Base-by-base conservation (phyloP, 73 alveolate species). In the Durusdinium trenchii region DNA sequence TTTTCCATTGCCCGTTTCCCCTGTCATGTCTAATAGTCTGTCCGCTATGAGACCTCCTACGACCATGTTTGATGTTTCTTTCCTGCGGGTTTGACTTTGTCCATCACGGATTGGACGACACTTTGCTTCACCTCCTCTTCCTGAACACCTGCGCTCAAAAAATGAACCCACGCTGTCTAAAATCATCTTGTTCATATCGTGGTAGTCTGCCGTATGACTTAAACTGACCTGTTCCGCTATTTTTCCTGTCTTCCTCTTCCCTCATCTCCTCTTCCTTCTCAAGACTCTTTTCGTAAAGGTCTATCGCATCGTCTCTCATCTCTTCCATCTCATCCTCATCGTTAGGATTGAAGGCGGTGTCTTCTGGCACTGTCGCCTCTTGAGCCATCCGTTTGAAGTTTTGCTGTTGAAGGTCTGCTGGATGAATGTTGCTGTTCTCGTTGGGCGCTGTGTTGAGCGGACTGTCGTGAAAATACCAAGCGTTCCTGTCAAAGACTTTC, bases 391-490 rank as follows among this genome's bases (percentile, higher is more conserved):
- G 46, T 48, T 83, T 47, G 38, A 83, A 83, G 94, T 83, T 83
- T 48, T 32, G 28, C 32, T 83, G 94, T 36, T 83, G 94, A 48
- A 83, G 2, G 94, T 83, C 94, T 48, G 94, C 94, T 83, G 94
- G 94, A 6, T 83, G 94, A 35, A 28, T 83, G 75, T 83, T 83
- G n/a, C n/a, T n/a, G n/a, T n/a, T n/a, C 0, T 46, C 18, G 52
- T 48, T 78, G 43, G 50, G 46, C 6, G 71, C 93, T 48, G 7
- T 46, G 3, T 48, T 48, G 36, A 12, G 73, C 40, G 75, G 94
- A 50, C 94, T 83, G 20, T 83, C 71, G 94, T 83, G 94, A 83
- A 48, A 83, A 48, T 83, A 83, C 94, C 75, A 83, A 48, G 94
- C 94, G 51, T 83, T 83, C 75, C 94, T 48, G n/a, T 83, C 94